These are phyloP conservation scores for Soucietia sequanensis DNA, from an alignment of 805 yeast species.

Conservation along the genomic window DNA sequence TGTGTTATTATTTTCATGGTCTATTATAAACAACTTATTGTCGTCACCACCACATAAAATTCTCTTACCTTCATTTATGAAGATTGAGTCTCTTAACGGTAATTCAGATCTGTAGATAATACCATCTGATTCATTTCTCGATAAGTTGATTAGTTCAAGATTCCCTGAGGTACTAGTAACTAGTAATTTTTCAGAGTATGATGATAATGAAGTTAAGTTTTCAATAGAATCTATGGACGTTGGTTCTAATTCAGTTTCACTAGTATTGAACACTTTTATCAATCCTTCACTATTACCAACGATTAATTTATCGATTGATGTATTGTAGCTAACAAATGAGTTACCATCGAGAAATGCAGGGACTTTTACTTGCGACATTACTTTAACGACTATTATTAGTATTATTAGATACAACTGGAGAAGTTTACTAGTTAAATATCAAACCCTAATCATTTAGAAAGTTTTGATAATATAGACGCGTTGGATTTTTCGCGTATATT, in stretches of 20 bases:
- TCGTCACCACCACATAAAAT: conserved; percentile 68
- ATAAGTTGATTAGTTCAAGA: conserved; percentile 39
- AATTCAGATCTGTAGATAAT: conserved; percentile 44
- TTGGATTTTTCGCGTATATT: too few relatives aligned
- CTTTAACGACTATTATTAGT: too few relatives aligned
- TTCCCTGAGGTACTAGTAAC: conserved; percentile 45
- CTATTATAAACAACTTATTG: conserved; percentile 51
- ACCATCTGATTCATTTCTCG: conserved; percentile 26
- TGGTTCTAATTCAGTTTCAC: conserved; percentile 58
- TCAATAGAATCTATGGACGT: conserved; percentile 52
- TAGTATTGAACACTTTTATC: conserved; percentile 47
- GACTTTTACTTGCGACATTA: conserved; percentile 16
- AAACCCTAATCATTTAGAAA: too few relatives aligned
- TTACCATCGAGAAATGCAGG: conserved; percentile 44
- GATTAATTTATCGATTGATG: conserved; percentile 31
- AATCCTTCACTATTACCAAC: conserved; percentile 58
- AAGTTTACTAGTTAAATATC: too few relatives aligned
- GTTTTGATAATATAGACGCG: too few relatives aligned
- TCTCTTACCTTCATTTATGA: conserved; percentile 61
- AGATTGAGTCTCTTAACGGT: conserved; percentile 51
- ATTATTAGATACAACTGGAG: too few relatives aligned
- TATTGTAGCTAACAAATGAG: conserved; percentile 27
- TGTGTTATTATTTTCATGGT: conserved; percentile 28
- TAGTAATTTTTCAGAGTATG: conserved; percentile 13
- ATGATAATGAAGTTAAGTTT: conserved; percentile 42